phyloP scores from a whole-genome alignment of 75 land plant genomes.

The Gnetum montanum region DNA sequence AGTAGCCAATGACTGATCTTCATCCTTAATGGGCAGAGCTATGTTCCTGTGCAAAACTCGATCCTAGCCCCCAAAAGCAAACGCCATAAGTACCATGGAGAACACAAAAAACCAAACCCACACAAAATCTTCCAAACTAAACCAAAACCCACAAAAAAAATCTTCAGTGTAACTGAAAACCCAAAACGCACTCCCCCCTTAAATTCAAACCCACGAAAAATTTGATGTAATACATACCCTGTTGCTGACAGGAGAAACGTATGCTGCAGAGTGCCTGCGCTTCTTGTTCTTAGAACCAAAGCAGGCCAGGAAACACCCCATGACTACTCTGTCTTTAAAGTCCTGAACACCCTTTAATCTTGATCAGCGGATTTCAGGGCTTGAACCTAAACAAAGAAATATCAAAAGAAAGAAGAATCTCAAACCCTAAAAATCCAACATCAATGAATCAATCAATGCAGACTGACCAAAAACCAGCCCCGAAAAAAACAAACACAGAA shows the following conservation, averaged over 20 bases:
- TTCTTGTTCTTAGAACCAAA: neutral
- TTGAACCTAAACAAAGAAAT: neutral
- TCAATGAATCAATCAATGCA: too few species aligned
- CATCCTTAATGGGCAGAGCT: too few species aligned
- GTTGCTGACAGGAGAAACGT: neutral
- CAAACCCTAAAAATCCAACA: neutral
- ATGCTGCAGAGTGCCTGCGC: neutral
- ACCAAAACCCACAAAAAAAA: too few species aligned
- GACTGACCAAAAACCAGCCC: too few species aligned
- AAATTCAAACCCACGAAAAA: too few species aligned
- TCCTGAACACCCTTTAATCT: neutral
- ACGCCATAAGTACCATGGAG: neutral
- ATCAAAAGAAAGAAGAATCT: too few species aligned
- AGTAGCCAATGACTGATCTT: too few species aligned
- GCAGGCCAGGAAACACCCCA: conserved; percentile 6
- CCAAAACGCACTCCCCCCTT: too few species aligned
- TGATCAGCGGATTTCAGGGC: conserved; percentile 4
- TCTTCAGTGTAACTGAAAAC: too few species aligned
- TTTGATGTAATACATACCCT: conserved; percentile 4
- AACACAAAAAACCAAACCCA: neutral
- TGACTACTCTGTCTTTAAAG: neutral
- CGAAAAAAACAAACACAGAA: too few species aligned
- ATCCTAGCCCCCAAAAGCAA: neutral
- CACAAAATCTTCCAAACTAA: too few species aligned
- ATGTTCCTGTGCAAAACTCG: too few species aligned